Evolutionary conservation across 2,329 filamentous ascomycete genomes (phyloP).

Genomic region (Venturiaceae sp.): DNA sequence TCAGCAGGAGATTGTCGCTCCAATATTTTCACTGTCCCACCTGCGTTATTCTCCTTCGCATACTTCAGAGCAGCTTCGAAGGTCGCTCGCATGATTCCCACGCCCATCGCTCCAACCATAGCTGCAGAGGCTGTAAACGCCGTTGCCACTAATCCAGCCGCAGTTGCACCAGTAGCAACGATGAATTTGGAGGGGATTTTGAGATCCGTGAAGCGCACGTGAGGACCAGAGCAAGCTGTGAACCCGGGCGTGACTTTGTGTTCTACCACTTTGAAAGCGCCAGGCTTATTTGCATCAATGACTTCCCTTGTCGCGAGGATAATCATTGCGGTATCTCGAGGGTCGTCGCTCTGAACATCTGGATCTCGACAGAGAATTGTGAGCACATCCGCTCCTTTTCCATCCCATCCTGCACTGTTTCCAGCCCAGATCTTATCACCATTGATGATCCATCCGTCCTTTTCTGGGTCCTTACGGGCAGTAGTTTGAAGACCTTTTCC

Average conservation of each 20-base stretch:
- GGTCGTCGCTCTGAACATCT: constrained; percentile 14
- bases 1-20: too few relatives aligned
- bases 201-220: constrained; percentile 38
- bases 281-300: constrained; percentile 33
- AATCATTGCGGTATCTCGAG: constrained; percentile 34
- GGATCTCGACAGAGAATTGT: constrained; percentile 40
- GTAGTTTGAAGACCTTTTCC: constrained; percentile 39
- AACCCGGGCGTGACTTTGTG: constrained; percentile 38
- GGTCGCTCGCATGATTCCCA: constrained; percentile 42
- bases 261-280: constrained; percentile 36
- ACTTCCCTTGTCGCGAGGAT: constrained; percentile 39
- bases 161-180: constrained; percentile 34
- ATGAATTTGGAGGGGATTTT: constrained; percentile 38
- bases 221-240: constrained; percentile 39
- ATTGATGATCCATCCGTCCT: too few relatives aligned
- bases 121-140: constrained; percentile 37
- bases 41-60: constrained; percentile 35
- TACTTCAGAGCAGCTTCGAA: constrained; percentile 44
- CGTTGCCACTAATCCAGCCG: constrained; percentile 30
- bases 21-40: constrained; percentile 35
- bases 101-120: constrained; percentile 45
- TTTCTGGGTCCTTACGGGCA: constrained; percentile 31
- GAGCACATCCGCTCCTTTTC: constrained; percentile 39
- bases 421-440: too few relatives aligned
- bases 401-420: constrained; percentile 45